Evolutionary conservation across 2,329 filamentous ascomycete genomes (phyloP).

Genomic region (Aspergillus brasiliensis): DNA sequence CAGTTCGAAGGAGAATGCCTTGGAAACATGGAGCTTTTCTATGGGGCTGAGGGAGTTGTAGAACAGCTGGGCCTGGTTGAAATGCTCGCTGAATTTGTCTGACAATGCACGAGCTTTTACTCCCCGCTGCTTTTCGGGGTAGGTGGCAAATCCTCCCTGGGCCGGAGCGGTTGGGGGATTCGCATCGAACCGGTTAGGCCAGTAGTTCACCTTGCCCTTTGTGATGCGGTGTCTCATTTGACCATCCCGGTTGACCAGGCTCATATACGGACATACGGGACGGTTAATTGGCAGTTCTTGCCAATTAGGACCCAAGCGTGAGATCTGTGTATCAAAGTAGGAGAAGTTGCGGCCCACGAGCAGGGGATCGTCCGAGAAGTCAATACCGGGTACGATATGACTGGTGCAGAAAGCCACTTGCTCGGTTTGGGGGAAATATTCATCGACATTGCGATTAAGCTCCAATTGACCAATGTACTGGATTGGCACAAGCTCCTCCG

Average conservation of each 20-base stretch:
- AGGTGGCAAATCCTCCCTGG: conserved; percentile 71
- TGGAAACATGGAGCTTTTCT: conserved; percentile 38
- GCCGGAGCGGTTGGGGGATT: conserved; percentile 62
- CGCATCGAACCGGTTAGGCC: conserved; percentile 70
- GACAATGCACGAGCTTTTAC: conserved; percentile 64
- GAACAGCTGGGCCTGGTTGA: conserved; percentile 41
- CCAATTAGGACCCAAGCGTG: conserved; percentile 72
- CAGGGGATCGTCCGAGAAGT: conserved; percentile 74
- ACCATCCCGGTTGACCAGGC: conserved; percentile 75
- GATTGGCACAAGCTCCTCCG: conserved; percentile 73
- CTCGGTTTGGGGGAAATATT: conserved; percentile 81
- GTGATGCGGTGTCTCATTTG: conserved; percentile 71
- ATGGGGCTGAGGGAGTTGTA: conserved; percentile 39
- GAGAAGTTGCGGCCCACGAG: conserved; percentile 72
- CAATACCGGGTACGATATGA: conserved; percentile 77
- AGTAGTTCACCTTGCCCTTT: conserved; percentile 75
- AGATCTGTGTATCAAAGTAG: conserved; percentile 59
- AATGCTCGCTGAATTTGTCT: conserved; percentile 49
- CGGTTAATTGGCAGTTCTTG: conserved; percentile 76
- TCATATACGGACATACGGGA: conserved; percentile 73
- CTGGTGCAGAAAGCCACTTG: conserved; percentile 81
- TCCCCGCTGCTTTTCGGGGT: conserved; percentile 65
- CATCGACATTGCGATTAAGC: conserved; percentile 76
- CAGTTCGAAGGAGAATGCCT: conserved; percentile 43
- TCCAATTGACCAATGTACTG: conserved; percentile 78